Conservation (phyloP, 1,139 yeast species). For the Zygoascus hellenicus region DNA sequence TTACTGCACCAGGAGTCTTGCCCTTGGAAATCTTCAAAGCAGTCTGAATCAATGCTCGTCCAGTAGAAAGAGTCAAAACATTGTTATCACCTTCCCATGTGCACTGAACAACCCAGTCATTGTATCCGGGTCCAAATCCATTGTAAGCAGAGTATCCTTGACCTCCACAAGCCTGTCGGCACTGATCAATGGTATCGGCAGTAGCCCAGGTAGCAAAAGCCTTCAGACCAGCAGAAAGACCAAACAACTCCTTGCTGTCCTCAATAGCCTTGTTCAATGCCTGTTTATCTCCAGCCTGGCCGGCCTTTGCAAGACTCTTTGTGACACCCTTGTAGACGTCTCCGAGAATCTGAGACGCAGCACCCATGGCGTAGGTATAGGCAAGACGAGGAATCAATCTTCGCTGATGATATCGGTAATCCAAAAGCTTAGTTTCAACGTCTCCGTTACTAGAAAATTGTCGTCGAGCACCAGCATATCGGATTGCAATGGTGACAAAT, state of each 20-base stretch:
- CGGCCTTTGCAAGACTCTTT: slow-evolving; percentile 41
- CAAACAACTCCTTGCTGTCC: slow-evolving; percentile 70
- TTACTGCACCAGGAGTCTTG: slow-evolving; percentile 28
- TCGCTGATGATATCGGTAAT: slow-evolving; percentile 82
- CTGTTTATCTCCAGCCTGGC: slow-evolving; percentile 32
- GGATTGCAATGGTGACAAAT: slow-evolving; percentile 73
- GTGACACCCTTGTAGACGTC: slow-evolving; percentile 49
- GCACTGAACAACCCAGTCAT: slow-evolving; percentile 94
- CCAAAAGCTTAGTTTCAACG: slow-evolving; percentile 46
- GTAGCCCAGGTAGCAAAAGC: slow-evolving; percentile 88
- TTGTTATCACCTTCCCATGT: slow-evolving; percentile 98
- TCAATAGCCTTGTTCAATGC: slow-evolving; percentile 42
- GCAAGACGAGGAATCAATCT: slow-evolving; percentile 79
- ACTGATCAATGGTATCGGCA: slow-evolving; percentile 72
- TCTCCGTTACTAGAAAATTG: slow-evolving; percentile 53
- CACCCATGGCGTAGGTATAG: slow-evolving; percentile 68
- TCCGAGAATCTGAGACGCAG: slow-evolving; percentile 64
- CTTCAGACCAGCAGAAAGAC: slow-evolving; percentile 82
- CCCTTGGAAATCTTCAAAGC: slow-evolving; percentile 32
- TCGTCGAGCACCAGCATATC: slow-evolving; percentile 86
- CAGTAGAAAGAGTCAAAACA: slow-evolving; percentile 76
- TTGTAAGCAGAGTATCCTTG: slow-evolving; percentile 90
- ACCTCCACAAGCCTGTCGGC: slow-evolving; percentile 96
- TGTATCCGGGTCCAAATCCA: slow-evolving; percentile 82
- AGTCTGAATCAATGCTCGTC: slow-evolving; percentile 41